phyloP scores from a whole-genome alignment of 2,329 filamentous ascomycete genomes.

The Fusarium keratoplasticum region DNA sequence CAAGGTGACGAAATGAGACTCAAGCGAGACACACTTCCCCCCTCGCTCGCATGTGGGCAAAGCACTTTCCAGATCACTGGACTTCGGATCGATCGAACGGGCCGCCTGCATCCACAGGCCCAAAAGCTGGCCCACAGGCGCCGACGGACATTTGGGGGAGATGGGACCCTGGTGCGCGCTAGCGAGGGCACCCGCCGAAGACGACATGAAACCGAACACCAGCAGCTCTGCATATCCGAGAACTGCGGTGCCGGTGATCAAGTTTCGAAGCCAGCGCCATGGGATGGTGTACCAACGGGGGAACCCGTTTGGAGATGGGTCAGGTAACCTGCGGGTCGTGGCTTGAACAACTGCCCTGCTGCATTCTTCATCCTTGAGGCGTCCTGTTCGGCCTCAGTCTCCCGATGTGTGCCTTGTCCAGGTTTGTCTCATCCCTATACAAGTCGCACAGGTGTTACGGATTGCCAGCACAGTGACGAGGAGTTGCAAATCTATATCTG shows the following conservation, averaged over 20 bases:
- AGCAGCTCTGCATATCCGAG: slow-evolving; percentile 1
- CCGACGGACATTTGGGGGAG: slow-evolving; percentile 19
- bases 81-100: slow-evolving; percentile 32
- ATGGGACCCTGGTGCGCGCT: slow-evolving; percentile 15
- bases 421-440: slow-evolving; percentile 16
- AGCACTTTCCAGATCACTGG: slow-evolving; percentile 26
- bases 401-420: slow-evolving; percentile 1
- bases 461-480: neutral
- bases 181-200: slow-evolving; percentile 8
- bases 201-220: slow-evolving; percentile 9
- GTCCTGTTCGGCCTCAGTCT: neutral
- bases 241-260: neutral
- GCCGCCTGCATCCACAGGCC: slow-evolving; percentile 26
- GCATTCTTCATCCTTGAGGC: slow-evolving; percentile 1
- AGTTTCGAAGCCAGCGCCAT: neutral
- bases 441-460: neutral
- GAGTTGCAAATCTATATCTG: neutral
- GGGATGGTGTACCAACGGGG: neutral
- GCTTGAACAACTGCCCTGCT: slow-evolving; percentile 5
- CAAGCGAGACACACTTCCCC: neutral
- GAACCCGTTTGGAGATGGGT: neutral
- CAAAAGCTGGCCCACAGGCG: slow-evolving; percentile 19
- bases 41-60: slow-evolving; percentile 3
- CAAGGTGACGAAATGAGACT: neutral
- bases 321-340: slow-evolving; percentile 4